A percentile compares a stretch with the other conserved stretches of the same genome.
Conservation (phyloP, 345 rosid genomes). For the Eucalyptus lansdowneana region DNA sequence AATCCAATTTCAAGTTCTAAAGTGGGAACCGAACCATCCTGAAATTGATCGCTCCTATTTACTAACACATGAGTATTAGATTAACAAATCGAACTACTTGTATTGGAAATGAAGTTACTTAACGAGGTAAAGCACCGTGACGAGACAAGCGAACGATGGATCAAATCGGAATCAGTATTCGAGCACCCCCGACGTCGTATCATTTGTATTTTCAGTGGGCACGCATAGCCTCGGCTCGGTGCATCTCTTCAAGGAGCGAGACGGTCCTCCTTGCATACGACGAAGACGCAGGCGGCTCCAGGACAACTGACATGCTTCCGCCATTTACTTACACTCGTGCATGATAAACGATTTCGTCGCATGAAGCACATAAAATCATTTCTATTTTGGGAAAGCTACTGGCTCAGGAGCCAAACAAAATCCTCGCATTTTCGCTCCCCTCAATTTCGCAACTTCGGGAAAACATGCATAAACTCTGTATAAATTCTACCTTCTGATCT, state of each 20-base stretch:
- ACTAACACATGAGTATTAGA: fast-evolving
- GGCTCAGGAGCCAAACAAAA: neutral
- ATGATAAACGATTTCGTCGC: neutral
- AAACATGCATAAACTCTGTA: neutral
- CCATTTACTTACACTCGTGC: neutral
- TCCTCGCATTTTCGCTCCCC: neutral
- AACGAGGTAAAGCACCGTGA: neutral
- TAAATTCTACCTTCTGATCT: neutral
- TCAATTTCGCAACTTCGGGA: neutral
- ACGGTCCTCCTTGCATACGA: neutral
- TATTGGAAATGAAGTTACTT: neutral
- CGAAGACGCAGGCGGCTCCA: neutral
- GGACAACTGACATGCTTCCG: neutral
- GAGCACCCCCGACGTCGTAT: fast-evolving
- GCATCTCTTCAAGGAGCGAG: neutral
- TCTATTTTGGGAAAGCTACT: neutral
- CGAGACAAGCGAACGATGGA: fast-evolving
- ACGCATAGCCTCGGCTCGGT: neutral
- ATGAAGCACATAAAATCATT: neutral
- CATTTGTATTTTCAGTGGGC: fast-evolving
- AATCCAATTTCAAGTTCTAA: fast-evolving
- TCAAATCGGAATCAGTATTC: fast-evolving
- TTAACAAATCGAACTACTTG: neutral
- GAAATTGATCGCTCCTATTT: fast-evolving
- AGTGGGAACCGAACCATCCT: fast-evolving